A percentile compares a stretch with the other conserved stretches of the same genome.
Evolutionary conservation across 129 eudicot genomes (phyloP).

Genomic region (Artemisia annua): DNA sequence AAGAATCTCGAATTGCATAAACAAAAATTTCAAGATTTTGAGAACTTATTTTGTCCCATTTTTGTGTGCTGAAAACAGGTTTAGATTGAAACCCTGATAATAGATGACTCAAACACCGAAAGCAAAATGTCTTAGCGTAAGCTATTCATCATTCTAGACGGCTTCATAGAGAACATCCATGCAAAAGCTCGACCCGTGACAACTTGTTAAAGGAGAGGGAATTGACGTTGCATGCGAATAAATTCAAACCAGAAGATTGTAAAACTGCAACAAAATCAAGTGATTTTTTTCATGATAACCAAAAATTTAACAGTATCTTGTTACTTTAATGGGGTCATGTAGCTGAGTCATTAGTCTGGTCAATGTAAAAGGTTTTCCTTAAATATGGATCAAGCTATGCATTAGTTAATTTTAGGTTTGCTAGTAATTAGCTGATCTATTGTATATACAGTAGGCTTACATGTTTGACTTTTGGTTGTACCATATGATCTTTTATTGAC

Average conservation of each 20-base stretch:
- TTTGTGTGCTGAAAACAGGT: constrained; percentile 6
- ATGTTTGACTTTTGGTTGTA: background rate
- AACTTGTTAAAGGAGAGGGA: background rate
- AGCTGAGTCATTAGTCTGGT: constrained; percentile 4
- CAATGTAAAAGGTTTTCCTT: background rate
- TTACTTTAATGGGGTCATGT: background rate
- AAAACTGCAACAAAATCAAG: constrained; percentile 11
- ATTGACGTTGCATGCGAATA: constrained; percentile 1
- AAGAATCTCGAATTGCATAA: background rate
- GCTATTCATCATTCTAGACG: background rate
- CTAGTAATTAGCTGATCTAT: background rate
- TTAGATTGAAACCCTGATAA: constrained; percentile 4
- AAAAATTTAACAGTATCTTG: background rate
- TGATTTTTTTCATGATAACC: background rate
- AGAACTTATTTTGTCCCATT: constrained; percentile 9
- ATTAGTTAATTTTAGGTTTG: background rate
- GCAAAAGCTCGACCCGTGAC: background rate
- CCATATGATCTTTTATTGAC: background rate
- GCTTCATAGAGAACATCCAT: background rate
- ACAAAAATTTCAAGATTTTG: constrained; percentile 13
- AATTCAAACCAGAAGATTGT: background rate
- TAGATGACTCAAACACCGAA: constrained; percentile 6
- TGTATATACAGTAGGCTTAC: background rate
- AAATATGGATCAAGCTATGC: background rate
- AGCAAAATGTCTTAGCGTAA: background rate